Percentiles rank a stretch among this genome's conserved stretches.
phyloP scores from a whole-genome alignment of 2,329 filamentous ascomycete species.

The Rosellinia necatrix region DNA sequence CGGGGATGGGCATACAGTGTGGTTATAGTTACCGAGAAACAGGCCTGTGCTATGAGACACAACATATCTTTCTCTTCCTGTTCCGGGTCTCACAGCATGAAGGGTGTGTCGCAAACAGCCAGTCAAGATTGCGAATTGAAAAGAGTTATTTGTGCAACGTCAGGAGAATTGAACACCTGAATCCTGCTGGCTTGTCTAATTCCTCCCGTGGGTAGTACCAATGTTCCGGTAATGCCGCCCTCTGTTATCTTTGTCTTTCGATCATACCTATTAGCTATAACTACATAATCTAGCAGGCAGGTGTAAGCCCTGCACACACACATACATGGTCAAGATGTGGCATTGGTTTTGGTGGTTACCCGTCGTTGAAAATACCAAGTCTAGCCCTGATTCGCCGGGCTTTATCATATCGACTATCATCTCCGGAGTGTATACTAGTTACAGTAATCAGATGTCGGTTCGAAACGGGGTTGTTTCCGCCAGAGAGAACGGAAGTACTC shows the following conservation, averaged over 20 bases:
- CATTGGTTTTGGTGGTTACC: too few relatives aligned
- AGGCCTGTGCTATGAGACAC: not conserved
- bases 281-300: too few relatives aligned
- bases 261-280: too few relatives aligned
- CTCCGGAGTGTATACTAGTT: constrained; percentile 1
- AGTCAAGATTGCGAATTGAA: constrained; percentile 1
- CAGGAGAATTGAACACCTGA: not conserved
- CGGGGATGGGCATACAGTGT: not conserved
- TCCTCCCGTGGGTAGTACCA: not conserved
- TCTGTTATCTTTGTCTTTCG: not conserved
- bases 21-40: not conserved
- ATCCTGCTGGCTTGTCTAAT: not conserved
- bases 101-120: not conserved
- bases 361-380: too few relatives aligned
- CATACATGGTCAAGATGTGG: too few relatives aligned
- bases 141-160: constrained; percentile 11
- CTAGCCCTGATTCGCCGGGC: too few relatives aligned
- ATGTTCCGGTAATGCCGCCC: not conserved
- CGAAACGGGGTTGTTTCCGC: constrained; percentile 5
- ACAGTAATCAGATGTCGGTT: constrained; percentile 25
- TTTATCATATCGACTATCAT: not conserved
- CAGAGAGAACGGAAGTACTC: constrained; percentile 16
- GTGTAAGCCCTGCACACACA: too few relatives aligned
- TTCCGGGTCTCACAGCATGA: not conserved
- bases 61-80: not conserved